Base-by-base conservation (phyloP, 805 yeast species). In the Cyberlindnera saturnus region DNA sequence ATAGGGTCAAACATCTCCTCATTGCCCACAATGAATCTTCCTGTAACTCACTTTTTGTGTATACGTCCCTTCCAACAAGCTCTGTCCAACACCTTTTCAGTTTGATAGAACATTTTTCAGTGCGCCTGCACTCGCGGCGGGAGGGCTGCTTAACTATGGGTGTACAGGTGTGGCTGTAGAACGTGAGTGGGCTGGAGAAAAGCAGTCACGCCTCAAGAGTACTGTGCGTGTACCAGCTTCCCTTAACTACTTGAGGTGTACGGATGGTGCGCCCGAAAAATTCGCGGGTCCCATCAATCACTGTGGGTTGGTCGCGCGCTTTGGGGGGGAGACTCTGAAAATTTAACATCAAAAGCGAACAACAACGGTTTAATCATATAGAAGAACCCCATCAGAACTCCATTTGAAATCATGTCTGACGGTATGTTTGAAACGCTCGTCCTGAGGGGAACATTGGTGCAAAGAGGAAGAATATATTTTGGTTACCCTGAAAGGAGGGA, bases 331-430 rank as follows among this genome's bases (percentile, higher is more conserved):
- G 34, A 39, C 42, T 38, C 45, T 51, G 55, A 49, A 51, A 51
- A 51, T 49, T 51, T 51, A 41, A 41, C 51, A 44, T 32, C 38
- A 39, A 40, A 29, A 44, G 39, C 41, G 40, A 36, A 34, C 43
- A 43, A 34, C 5, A 14, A 20, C 38, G 20, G 31, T 33, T 15
- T 20, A 40, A 32, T 29, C 19, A 28, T 18, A 26, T 32, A 34
- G 40, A n/a, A 23, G 30, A 35, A 32, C 34, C 23, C 30, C 26
- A 36, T 32, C 20, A 31, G 39, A 39, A 45, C 40, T 38, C 39
- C 31, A 43, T 28, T 43, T 41, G 35, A 56, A 57, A 51, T 36
- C 41, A 57, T 57, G 61, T 57, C 61, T 56, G 61, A 57, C 50
- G 61, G 61, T 57, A 57, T 49, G 61, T 56, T 42, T 3, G 16